Percentiles rank a stretch among this genome's conserved stretches.
phyloP scores from a whole-genome alignment of 306 rosid species.

The Oemleria cerasiformis region DNA sequence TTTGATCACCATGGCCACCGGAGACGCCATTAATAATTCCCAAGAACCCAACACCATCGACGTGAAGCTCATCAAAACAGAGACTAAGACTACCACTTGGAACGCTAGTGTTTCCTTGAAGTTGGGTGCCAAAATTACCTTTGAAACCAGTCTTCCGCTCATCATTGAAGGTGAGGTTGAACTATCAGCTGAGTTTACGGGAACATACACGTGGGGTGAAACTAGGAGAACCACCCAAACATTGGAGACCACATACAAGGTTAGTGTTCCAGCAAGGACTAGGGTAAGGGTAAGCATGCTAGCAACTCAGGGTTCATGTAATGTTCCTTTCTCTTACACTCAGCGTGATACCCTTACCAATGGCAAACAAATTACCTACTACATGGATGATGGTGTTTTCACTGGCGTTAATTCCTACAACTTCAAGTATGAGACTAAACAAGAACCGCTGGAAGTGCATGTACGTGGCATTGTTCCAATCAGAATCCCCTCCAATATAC shows the following conservation, averaged over 20 bases:
- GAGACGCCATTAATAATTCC: not conserved
- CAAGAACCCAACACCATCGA: not conserved
- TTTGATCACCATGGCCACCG: not conserved
- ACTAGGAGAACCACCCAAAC: not conserved
- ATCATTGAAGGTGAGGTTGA: not conserved
- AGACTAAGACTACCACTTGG: not conserved
- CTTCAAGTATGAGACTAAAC: slow-evolving; percentile 1
- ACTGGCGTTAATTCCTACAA: not conserved
- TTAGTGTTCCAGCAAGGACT: not conserved
- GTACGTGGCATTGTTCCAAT: too few species aligned
- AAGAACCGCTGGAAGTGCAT: not conserved
- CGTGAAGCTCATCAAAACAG: not conserved
- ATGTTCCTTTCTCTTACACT: slow-evolving; percentile 16
- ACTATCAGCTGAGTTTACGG: not conserved
- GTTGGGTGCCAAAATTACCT: not conserved
- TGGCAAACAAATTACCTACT: not conserved
- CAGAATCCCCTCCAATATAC: too few species aligned
- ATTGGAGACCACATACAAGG: not conserved
- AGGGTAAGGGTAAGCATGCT: not conserved
- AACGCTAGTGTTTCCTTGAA: not conserved
- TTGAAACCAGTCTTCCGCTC: not conserved
- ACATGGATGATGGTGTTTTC: slow-evolving; percentile 10
- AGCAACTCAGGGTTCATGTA: not conserved
- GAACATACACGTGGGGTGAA: slow-evolving; percentile 7
- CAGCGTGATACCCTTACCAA: not conserved